A percentile compares a stretch with the other conserved stretches of the same genome.
Evolutionary conservation across 2,329 filamentous ascomycete species (phyloP).

Genomic region (Ceratocystiopsis minuta): DNA sequence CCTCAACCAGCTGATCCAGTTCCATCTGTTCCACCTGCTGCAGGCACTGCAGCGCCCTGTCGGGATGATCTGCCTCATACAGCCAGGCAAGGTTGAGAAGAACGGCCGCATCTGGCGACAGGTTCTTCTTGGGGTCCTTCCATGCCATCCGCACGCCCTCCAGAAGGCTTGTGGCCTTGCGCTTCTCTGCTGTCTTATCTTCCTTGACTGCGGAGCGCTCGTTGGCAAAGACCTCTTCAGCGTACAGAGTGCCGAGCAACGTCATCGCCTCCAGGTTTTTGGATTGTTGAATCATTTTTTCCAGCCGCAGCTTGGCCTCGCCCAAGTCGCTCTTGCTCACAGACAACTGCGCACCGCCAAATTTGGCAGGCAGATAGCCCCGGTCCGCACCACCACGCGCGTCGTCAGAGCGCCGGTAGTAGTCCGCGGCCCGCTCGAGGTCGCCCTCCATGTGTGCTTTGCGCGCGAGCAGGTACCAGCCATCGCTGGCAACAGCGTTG

Average conservation of each 20-base stretch:
- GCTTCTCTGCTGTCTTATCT: slow-evolving; percentile 69
- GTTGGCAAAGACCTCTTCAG: slow-evolving; percentile 77
- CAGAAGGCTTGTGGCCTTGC: slow-evolving; percentile 70
- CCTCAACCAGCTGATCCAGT: slow-evolving; percentile 55
- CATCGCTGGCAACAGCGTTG: slow-evolving; percentile 90
- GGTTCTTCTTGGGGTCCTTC: slow-evolving; percentile 81
- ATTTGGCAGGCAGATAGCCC: slow-evolving; percentile 85
- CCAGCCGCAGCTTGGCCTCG: slow-evolving; percentile 80
- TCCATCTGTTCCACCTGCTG: slow-evolving; percentile 86
- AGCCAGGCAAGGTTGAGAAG: slow-evolving; percentile 80
- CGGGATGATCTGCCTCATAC: slow-evolving; percentile 70
- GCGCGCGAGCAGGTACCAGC: slow-evolving; percentile 84
- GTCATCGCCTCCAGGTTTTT: slow-evolving; percentile 81
- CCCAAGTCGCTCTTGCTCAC: slow-evolving; percentile 71
- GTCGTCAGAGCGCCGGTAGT: slow-evolving; percentile 78
- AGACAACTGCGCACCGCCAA: slow-evolving; percentile 78
- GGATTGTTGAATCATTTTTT: slow-evolving; percentile 81
- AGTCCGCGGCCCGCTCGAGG: slow-evolving; percentile 57
- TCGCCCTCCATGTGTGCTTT: slow-evolving; percentile 79
- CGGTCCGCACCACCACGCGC: slow-evolving; percentile 80
- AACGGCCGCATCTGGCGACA: slow-evolving; percentile 67
- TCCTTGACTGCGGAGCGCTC: slow-evolving; percentile 56
- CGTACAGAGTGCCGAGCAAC: slow-evolving; percentile 76
- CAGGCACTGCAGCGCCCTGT: slow-evolving; percentile 82
- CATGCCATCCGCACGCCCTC: slow-evolving; percentile 73